These are phyloP conservation scores for Grammothele lineata DNA, from an alignment of 768 basidiomycete species.

Conservation along the genomic window DNA sequence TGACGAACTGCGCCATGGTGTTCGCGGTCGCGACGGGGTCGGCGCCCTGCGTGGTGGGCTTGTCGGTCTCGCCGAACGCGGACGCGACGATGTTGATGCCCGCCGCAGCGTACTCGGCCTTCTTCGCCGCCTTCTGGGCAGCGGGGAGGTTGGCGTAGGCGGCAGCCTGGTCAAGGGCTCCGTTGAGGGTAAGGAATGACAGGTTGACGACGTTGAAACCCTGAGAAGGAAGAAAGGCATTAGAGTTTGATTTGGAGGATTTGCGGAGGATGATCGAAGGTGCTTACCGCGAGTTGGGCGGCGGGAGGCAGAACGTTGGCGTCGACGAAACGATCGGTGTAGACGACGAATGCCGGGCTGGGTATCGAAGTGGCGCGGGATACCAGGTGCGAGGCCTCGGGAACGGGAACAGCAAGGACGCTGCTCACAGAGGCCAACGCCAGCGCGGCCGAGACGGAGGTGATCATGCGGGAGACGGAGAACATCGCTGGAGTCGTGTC, in stretches of 20 bases:
- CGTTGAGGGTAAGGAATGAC: slow-evolving; percentile 9
- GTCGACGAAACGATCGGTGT: slow-evolving; percentile 10
- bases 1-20: slow-evolving; percentile 32
- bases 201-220: slow-evolving; percentile 11
- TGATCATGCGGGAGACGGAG: slow-evolving; percentile 13
- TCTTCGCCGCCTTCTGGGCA: slow-evolving; percentile 13
- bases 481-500: slow-evolving; percentile 7
- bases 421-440: slow-evolving; percentile 9
- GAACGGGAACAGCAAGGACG: not conserved
- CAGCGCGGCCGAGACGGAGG: slow-evolving; percentile 13
- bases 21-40: slow-evolving; percentile 30
- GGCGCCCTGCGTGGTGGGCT: slow-evolving; percentile 21
- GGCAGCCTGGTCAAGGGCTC: slow-evolving; percentile 9
- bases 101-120: slow-evolving; percentile 17
- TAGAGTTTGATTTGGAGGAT: too few relatives aligned
- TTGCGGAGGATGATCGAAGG: too few relatives aligned
- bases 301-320: slow-evolving; percentile 11
- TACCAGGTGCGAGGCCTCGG: not conserved
- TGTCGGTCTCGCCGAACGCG: slow-evolving; percentile 25
- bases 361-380: not conserved
- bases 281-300: slow-evolving; percentile 6
- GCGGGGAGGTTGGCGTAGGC: slow-evolving; percentile 4
- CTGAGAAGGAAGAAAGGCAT: too few relatives aligned
- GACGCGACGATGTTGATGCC: slow-evolving; percentile 20
- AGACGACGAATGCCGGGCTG: slow-evolving; percentile 8